Conservation (phyloP, 352 stramenopile species). For the Phytophthora vignae region DNA sequence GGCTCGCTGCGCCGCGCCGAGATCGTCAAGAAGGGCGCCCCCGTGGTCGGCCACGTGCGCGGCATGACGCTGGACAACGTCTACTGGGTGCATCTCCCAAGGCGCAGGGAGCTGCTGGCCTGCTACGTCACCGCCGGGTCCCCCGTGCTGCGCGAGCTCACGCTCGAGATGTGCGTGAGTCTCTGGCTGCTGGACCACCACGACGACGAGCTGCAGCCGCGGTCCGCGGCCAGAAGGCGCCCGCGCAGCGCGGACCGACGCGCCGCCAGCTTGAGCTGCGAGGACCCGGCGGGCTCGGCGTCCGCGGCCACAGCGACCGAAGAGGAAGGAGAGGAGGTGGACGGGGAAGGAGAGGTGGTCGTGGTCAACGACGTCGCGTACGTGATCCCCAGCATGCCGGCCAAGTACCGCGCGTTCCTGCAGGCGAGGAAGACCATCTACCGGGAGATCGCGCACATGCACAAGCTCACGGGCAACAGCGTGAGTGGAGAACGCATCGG, state of each 20-base stretch:
- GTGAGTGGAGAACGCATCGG: constrained; percentile 73
- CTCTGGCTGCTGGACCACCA: constrained; percentile 81
- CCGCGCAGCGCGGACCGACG: not conserved
- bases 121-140: constrained; percentile 61
- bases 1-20: constrained; percentile 84
- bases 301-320: not conserved
- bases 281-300: constrained; percentile 15
- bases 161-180: constrained; percentile 88
- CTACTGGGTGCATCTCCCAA: constrained; percentile 77
- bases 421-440: constrained; percentile 93
- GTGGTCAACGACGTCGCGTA: constrained; percentile 38
- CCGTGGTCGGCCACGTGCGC: constrained; percentile 57
- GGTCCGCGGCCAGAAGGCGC: no score
- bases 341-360: constrained; percentile 16
- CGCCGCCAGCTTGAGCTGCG: constrained; percentile 28
- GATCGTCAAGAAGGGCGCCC: constrained; percentile 80
- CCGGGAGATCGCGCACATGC: constrained; percentile 97
- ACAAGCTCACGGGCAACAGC: constrained; percentile 88
- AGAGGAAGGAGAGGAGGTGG: not conserved
- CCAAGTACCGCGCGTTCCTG: constrained; percentile 95
- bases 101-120: constrained; percentile 66
- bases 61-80: constrained; percentile 81
- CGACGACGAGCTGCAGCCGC: constrained; percentile 50
- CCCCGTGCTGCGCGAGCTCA: constrained; percentile 66
- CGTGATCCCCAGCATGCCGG: constrained; percentile 89